Conservation (phyloP, 495 filamentous ascomycete genomes). For the Neurospora sp. region DNA sequence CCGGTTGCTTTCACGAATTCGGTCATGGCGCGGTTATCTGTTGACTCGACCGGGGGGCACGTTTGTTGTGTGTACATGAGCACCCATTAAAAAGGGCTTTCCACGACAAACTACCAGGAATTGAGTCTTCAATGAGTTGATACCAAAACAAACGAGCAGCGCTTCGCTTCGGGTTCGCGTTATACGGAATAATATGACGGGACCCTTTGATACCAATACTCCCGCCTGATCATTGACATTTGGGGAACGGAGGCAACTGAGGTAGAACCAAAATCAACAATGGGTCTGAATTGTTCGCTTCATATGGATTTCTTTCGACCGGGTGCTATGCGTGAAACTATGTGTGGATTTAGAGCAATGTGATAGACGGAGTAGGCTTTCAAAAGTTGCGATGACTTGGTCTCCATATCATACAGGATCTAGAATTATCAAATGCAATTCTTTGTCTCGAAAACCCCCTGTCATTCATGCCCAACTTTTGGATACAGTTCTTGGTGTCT, state of each 20-base stretch:
- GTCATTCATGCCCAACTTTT: no score
- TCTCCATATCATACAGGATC: background rate
- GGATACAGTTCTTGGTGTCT: no score
- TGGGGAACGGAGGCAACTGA: background rate
- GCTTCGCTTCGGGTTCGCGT: background rate
- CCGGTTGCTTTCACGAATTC: constrained; percentile 25
- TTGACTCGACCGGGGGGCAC: background rate
- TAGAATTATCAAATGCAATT: background rate
- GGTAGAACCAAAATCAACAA: background rate
- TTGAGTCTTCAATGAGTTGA: background rate
- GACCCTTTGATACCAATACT: background rate
- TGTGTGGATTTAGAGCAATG: background rate
- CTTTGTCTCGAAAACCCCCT: background rate
- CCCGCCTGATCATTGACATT: background rate
- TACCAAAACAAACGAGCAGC: background rate
- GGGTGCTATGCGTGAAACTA: background rate
- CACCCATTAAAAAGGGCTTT: background rate
- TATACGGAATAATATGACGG: background rate
- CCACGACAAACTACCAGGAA: background rate
- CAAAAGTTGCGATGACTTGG: background rate
- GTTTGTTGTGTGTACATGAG: background rate
- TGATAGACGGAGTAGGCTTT: background rate
- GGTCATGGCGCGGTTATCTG: constrained; percentile 21
- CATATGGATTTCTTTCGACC: background rate
- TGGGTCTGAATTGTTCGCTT: background rate